Evolutionary conservation across 768 basidiomycete genomes (phyloP).

Genomic region (Kwoniella mangroviensis): DNA sequence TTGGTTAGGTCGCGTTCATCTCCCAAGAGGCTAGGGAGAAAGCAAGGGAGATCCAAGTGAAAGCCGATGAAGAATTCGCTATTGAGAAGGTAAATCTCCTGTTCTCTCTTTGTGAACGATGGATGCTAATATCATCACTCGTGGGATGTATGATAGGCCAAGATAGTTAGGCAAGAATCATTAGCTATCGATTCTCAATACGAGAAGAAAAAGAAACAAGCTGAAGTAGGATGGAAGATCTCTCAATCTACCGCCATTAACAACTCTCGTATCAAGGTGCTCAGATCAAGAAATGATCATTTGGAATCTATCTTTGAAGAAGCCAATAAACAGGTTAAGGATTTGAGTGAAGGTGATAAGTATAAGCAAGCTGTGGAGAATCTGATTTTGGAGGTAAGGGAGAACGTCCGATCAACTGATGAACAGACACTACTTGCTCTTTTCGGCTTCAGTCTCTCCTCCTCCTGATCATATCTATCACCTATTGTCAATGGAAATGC

Average conservation of each 20-base stretch:
- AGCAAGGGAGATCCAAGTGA: constrained; percentile 92
- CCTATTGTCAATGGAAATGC: no score
- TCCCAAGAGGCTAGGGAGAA: constrained; percentile 98
- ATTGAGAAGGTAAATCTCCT: constrained; percentile 90
- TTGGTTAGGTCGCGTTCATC: constrained; percentile 86
- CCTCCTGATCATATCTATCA: background rate
- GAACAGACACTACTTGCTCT: background rate
- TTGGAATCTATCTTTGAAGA: constrained; percentile 83
- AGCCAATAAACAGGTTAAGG: constrained; percentile 68
- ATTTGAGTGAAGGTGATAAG: constrained; percentile 64
- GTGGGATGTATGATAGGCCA: constrained; percentile 67
- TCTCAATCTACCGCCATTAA: constrained; percentile 95
- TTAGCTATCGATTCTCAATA: constrained; percentile 90
- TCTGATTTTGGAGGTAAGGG: constrained; percentile 72
- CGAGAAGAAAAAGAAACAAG: constrained; percentile 95
- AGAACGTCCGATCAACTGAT: background rate
- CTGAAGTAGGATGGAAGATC: constrained; percentile 93
- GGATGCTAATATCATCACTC: background rate
- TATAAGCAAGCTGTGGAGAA: constrained; percentile 84
- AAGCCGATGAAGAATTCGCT: constrained; percentile 98
- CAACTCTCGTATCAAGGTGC: constrained; percentile 86
- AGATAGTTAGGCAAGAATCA: constrained; percentile 94
- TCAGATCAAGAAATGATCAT: constrained; percentile 89
- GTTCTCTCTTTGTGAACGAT: background rate
- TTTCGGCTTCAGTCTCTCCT: background rate